These are phyloP conservation scores for Tricholoma sp. DNA, from an alignment of 768 basidiomycete species.

Conservation along the genomic window DNA sequence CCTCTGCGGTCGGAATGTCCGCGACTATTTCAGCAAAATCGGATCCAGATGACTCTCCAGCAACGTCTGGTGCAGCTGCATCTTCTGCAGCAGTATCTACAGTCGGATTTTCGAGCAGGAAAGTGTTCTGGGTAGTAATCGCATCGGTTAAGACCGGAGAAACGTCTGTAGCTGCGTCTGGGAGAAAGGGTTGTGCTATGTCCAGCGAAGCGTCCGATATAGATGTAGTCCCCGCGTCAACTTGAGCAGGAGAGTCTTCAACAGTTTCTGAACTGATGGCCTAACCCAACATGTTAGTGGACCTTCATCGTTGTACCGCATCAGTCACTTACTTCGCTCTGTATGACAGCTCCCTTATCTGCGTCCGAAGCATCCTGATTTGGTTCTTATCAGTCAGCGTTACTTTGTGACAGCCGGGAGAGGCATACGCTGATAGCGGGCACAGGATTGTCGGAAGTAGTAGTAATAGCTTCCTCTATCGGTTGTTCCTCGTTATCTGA, in stretches of 20 bases:
- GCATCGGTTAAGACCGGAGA: neutral
- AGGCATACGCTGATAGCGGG: slow-evolving; percentile 3
- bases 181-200: neutral
- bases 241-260: neutral
- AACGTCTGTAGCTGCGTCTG: neutral
- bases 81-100: neutral
- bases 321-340: neutral
- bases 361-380: neutral
- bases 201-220: neutral
- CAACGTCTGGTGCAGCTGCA: neutral
- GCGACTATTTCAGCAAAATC: neutral
- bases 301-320: neutral
- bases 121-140: neutral
- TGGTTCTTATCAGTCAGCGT: neutral
- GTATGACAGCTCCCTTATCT: neutral
- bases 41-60: neutral
- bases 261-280: neutral
- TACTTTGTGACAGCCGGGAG: neutral
- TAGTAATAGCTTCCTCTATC: neutral
- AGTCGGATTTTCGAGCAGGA: neutral
- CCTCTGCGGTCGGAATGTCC: neutral
- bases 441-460: slow-evolving; percentile 1
- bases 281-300: neutral
- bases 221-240: neutral
- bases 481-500: neutral